Conservation (phyloP, 202 grass and related monocot species). For the Miscanthus sacchariflorus region DNA sequence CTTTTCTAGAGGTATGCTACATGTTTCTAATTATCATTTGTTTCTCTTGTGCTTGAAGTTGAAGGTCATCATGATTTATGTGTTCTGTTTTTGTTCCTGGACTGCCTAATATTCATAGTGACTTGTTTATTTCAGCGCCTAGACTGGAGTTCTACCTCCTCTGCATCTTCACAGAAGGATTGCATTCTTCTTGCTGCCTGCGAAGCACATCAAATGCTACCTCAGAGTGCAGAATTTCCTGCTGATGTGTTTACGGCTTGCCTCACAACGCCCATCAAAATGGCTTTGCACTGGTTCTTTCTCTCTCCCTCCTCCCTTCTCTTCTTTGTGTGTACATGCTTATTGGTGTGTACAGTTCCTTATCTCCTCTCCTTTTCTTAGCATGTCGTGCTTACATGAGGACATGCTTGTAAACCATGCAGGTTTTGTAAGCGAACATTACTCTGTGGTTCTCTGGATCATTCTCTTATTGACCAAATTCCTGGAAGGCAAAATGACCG, state of each 20-base stretch:
- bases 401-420: constrained; percentile 42
- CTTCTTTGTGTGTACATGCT: neutral
- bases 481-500: constrained; percentile 97
- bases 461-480: constrained; percentile 78
- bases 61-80: constrained; percentile 12
- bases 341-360: neutral
- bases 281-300: constrained; percentile 88
- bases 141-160: constrained; percentile 72
- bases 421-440: constrained; percentile 90
- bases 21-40: constrained; percentile 11
- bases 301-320: neutral
- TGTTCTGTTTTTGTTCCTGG: neutral
- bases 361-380: neutral
- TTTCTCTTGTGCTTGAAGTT: constrained; percentile 32
- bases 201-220: constrained; percentile 93
- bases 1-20: constrained; percentile 87
- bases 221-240: constrained; percentile 95
- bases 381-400: constrained; percentile 32
- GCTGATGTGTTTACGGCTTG: constrained; percentile 98
- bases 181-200: constrained; percentile 98
- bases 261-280: constrained; percentile 98
- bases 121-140: constrained; percentile 58
- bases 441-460: constrained; percentile 71
- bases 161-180: constrained; percentile 77
- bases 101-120: constrained; percentile 33